Conservation (phyloP, 352 stramenopile species). For the Pythium volutum region DNA sequence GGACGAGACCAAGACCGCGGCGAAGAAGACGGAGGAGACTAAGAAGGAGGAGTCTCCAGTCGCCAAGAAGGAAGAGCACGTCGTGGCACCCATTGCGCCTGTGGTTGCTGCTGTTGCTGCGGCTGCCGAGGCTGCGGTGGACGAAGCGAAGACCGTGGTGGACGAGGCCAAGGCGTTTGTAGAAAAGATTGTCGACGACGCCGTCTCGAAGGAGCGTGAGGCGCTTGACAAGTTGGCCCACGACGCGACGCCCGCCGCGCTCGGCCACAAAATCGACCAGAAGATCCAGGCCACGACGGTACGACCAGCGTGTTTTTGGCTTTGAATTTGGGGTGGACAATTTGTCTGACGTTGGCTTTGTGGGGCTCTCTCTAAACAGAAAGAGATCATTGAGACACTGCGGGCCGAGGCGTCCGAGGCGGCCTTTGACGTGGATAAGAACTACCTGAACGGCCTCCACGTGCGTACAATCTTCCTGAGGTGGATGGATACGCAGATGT, state of each 20-base stretch:
- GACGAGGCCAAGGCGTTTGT: conserved; percentile 35
- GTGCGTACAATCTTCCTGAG: conserved; percentile 27
- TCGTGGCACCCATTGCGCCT: conserved; percentile 19
- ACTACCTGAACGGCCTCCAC: conserved; percentile 68
- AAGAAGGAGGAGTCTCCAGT: conserved; percentile 11
- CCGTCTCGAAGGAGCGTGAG: conserved; percentile 50
- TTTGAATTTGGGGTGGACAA: neutral
- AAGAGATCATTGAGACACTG: conserved; percentile 56
- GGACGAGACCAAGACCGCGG: neutral
- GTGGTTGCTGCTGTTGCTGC: conserved; percentile 9
- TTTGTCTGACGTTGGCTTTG: conserved; percentile 5
- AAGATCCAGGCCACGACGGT: conserved; percentile 70
- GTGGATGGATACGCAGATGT: neutral
- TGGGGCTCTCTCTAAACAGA: conserved; percentile 35
- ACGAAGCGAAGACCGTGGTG: conserved; percentile 30
- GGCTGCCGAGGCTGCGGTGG: neutral
- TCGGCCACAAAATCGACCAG: conserved; percentile 51
- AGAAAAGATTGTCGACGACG: conserved; percentile 64
- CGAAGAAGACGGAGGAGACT: conserved; percentile 2
- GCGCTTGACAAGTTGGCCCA: conserved; percentile 56
- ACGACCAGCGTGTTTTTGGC: neutral
- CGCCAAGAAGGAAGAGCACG: conserved; percentile 32
- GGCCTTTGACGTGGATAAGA: conserved; percentile 63
- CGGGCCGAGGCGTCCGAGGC: conserved; percentile 57
- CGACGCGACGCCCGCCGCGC: conserved; percentile 42